Conservation (phyloP, 73 alveolate genomes). For the Paramecium primaurelia region DNA sequence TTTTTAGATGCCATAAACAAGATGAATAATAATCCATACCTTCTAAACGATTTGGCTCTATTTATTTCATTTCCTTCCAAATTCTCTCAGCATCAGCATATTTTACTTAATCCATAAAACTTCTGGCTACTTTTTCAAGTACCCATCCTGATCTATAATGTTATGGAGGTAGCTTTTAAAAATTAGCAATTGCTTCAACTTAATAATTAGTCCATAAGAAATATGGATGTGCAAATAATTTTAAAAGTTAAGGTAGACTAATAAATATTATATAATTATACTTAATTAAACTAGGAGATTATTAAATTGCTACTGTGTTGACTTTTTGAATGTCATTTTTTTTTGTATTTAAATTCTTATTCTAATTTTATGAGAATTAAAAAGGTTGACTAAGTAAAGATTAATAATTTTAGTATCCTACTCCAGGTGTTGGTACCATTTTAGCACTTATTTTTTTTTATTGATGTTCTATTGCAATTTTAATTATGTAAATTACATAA, state of each 20-base stretch:
- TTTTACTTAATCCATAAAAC: slow-evolving; percentile 88
- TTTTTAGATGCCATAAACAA: slow-evolving; percentile 95
- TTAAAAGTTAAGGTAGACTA: slow-evolving; percentile 69
- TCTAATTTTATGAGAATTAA: background rate
- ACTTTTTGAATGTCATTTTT: background rate
- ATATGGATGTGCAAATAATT: slow-evolving; percentile 79
- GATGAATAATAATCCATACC: slow-evolving; percentile 95
- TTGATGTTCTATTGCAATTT: background rate
- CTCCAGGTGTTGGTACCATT: background rate
- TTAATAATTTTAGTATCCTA: background rate
- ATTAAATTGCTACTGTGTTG: background rate
- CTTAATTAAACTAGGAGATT: background rate
- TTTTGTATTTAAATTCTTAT: background rate
- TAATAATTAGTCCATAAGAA: slow-evolving; percentile 74
- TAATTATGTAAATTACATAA: background rate
- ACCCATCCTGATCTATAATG: slow-evolving; percentile 92
- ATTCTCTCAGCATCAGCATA: slow-evolving; percentile 89
- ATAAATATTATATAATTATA: background rate
- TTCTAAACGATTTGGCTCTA: slow-evolving; percentile 90
- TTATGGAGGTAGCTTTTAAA: slow-evolving; percentile 80
- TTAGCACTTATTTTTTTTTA: background rate
- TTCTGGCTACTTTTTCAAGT: slow-evolving; percentile 82
- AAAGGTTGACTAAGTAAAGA: background rate
- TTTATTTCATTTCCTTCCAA: slow-evolving; percentile 72
- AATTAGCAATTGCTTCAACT: slow-evolving; percentile 79